Conservation (phyloP, 129 eudicot species). For the Escallonia herrerae region DNA sequence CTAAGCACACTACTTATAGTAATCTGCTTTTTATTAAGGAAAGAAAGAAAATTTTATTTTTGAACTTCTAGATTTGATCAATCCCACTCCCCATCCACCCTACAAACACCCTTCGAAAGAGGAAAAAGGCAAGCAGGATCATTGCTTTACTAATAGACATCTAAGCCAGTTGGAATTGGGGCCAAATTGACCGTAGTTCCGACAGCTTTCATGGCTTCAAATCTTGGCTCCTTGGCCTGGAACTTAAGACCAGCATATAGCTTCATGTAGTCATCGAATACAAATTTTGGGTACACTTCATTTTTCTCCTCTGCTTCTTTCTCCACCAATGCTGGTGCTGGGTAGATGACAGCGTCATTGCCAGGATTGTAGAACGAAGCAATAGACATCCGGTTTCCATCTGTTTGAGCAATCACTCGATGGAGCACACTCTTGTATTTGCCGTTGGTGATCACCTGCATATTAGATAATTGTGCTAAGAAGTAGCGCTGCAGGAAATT, state of each 20-base stretch:
- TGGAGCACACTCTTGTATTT: constrained; percentile 69
- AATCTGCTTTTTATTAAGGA: too few species aligned
- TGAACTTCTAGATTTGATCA: not conserved
- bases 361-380: constrained; percentile 68
- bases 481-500: not conserved
- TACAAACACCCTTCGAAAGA: too few species aligned
- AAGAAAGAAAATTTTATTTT: too few species aligned
- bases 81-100: not conserved
- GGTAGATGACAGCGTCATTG: constrained; percentile 53
- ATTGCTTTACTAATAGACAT: not conserved
- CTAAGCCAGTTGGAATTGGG: constrained; percentile 37
- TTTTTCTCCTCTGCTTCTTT: constrained; percentile 29
- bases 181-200: constrained; percentile 27
- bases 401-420: constrained; percentile 49
- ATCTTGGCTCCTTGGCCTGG: constrained; percentile 64
- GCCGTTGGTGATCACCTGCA: constrained; percentile 60
- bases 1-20: constrained; percentile 17
- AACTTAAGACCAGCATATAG: constrained; percentile 54
- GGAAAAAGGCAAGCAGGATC: not conserved
- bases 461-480: not conserved
- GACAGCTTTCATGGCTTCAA: constrained; percentile 61
- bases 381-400: constrained; percentile 52
- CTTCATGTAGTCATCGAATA: constrained; percentile 66
- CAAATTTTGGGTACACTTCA: constrained; percentile 46
- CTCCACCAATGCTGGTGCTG: constrained; percentile 39